These are phyloP conservation scores for Malus hybrid DNA, from an alignment of 331 rosid species.

Conservation along the genomic window DNA sequence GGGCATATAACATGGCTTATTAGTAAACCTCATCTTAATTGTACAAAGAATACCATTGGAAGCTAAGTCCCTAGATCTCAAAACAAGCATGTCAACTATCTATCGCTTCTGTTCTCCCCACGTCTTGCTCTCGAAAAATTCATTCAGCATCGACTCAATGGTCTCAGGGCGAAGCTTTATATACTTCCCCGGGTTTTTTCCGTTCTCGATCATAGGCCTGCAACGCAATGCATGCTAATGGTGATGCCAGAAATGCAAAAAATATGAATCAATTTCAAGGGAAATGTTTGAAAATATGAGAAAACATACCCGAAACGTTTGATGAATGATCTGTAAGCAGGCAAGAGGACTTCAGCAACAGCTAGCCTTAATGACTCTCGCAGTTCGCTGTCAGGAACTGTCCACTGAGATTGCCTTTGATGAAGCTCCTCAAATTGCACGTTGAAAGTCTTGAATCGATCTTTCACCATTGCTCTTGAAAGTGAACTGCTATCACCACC, in stretches of 20 bases:
- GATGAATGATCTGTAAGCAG: slow-evolving; percentile 87
- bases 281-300: not conserved
- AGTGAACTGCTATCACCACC: slow-evolving; percentile 47
- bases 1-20: not conserved
- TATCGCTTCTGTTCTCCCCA: slow-evolving; percentile 79
- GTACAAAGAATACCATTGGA: slow-evolving; percentile 1
- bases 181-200: slow-evolving; percentile 76
- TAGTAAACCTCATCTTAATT: not conserved
- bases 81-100: slow-evolving; percentile 8
- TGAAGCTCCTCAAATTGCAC: slow-evolving; percentile 82
- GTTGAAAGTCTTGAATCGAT: slow-evolving; percentile 81
- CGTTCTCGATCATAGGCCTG: slow-evolving; percentile 88
- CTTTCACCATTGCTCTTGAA: slow-evolving; percentile 71
- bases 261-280: not conserved
- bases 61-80: not conserved
- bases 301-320: slow-evolving; percentile 71
- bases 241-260: not conserved
- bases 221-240: slow-evolving; percentile 9
- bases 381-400: slow-evolving; percentile 90
- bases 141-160: slow-evolving; percentile 76
- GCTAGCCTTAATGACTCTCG: slow-evolving; percentile 94
- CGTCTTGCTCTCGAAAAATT: slow-evolving; percentile 83
- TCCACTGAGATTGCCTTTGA: slow-evolving; percentile 96
- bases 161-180: slow-evolving; percentile 55
- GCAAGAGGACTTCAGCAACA: slow-evolving; percentile 90